Evolutionary conservation across 441 rosid species (phyloP).

Genomic region (Viola pubescens): DNA sequence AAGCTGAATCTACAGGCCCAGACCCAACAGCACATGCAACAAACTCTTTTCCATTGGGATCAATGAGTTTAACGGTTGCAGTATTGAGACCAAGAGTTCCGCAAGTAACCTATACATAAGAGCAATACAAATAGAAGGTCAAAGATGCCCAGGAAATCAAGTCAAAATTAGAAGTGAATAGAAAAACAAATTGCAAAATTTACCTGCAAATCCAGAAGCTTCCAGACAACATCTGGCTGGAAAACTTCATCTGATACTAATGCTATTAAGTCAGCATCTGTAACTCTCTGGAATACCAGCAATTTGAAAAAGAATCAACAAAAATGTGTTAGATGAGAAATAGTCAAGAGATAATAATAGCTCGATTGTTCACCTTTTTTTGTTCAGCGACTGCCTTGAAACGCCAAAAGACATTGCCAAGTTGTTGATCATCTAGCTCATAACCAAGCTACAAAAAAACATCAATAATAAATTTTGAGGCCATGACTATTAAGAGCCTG

Average conservation of each 20-base stretch:
- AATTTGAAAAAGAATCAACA: conserved; percentile 22
- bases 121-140: conserved; percentile 28
- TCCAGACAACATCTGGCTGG: conserved; percentile 86
- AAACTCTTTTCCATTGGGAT: conserved; percentile 56
- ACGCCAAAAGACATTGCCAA: conserved; percentile 67
- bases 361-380: conserved; percentile 51
- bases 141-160: background rate
- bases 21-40: conserved; percentile 73
- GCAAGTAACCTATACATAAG: conserved; percentile 71
- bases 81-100: conserved; percentile 90
- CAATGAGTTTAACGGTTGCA: conserved; percentile 77
- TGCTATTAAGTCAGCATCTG: conserved; percentile 83
- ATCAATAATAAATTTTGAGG: background rate
- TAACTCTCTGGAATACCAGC: conserved; percentile 52
- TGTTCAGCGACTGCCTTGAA: conserved; percentile 85
- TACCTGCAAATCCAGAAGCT: conserved; percentile 80
- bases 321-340: background rate
- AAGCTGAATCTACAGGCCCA: conserved; percentile 93
- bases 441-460: conserved; percentile 64
- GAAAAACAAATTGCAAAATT: conserved; percentile 5
- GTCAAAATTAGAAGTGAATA: background rate
- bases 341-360: background rate
- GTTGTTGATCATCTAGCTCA: conserved; percentile 65
- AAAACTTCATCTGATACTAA: conserved; percentile 92
- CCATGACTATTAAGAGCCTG: conserved; percentile 10